Conservation (phyloP, 805 yeast genomes). For the Metschnikowia arizonensis region DNA sequence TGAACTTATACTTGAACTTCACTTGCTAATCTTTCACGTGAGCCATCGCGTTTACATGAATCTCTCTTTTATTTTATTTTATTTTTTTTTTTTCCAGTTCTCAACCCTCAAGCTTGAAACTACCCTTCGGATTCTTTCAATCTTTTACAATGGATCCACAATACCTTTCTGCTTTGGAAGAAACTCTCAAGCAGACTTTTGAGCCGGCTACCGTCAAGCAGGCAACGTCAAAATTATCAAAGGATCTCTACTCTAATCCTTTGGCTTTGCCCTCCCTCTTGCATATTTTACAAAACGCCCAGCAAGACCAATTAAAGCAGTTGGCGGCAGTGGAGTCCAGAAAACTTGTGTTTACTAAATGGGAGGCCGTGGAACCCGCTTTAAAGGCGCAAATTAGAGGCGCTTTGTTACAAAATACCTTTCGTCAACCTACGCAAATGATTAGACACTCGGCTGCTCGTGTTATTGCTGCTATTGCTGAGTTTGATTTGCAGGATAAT, state of each 20-base stretch:
- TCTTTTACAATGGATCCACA: conserved; percentile 57
- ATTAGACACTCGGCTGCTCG: conserved; percentile 89
- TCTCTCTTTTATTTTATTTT: no score
- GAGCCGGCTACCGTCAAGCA: conserved; percentile 80
- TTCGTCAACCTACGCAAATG: conserved; percentile 57
- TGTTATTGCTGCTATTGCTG: conserved; percentile 82
- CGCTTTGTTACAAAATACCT: conserved; percentile 64
- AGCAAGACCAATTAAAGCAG: conserved; percentile 72
- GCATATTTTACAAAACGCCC: conserved; percentile 69
- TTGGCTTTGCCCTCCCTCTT: conserved; percentile 76
- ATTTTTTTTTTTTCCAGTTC: conserved; percentile 6
- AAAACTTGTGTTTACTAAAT: conserved; percentile 68
- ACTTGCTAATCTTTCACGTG: conserved; percentile 9
- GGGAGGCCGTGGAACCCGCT: conserved; percentile 53
- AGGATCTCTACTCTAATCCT: conserved; percentile 69
- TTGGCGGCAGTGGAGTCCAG: conserved; percentile 96
- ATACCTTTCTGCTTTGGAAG: conserved; percentile 67
- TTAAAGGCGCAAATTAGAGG: conserved; percentile 60
- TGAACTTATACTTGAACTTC: no score
- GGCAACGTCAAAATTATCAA: conserved; percentile 71
- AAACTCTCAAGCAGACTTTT: conserved; percentile 70
- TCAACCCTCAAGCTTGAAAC: neutral
- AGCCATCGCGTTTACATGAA: conserved; percentile 9
- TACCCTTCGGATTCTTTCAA: conserved; percentile 6
- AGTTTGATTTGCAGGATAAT: conserved; percentile 57